Evolutionary conservation across 495 filamentous ascomycete genomes (phyloP).

Genomic region (Pyronema omphalodes): DNA sequence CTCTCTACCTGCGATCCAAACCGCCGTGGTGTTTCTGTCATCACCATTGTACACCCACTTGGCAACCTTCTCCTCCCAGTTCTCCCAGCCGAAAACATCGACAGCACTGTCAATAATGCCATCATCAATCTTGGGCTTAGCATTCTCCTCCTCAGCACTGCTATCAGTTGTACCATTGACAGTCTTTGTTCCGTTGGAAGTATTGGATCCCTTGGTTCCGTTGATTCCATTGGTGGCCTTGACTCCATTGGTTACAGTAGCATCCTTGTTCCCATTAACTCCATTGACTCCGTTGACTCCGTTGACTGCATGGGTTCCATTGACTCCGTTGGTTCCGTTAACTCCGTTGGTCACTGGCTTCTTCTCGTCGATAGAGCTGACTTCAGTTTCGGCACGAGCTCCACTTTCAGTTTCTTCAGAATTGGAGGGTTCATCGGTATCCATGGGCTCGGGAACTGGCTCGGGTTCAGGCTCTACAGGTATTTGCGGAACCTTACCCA

Average conservation of each 20-base stretch:
- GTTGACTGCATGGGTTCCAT: too few relatives aligned
- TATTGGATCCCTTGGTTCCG: too few relatives aligned
- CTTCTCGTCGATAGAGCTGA: neutral
- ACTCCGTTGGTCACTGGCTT: neutral
- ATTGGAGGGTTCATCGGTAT: neutral
- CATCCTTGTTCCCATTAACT: neutral
- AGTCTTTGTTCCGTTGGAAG: too few relatives aligned
- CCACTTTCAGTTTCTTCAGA: neutral
- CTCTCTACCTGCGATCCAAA: constrained; percentile 64
- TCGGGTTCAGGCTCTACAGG: constrained; percentile 20
- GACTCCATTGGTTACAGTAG: too few relatives aligned
- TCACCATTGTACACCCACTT: constrained; percentile 87
- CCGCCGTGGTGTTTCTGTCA: constrained; percentile 58
- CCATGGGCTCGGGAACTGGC: neutral
- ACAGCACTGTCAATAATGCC: constrained; percentile 32
- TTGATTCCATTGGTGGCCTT: too few relatives aligned
- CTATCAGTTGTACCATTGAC: neutral
- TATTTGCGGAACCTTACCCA: constrained; percentile 29
- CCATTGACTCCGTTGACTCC: neutral
- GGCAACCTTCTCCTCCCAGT: constrained; percentile 52
- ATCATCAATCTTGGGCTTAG: neutral
- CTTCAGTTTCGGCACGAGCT: neutral
- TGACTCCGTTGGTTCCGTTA: neutral
- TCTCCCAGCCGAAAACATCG: constrained; percentile 77
- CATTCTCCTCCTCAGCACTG: neutral